Percentiles rank a stretch among this genome's conserved stretches.
Evolutionary conservation across 495 filamentous ascomycete species (phyloP).

Genomic region (Podospora australis): DNA sequence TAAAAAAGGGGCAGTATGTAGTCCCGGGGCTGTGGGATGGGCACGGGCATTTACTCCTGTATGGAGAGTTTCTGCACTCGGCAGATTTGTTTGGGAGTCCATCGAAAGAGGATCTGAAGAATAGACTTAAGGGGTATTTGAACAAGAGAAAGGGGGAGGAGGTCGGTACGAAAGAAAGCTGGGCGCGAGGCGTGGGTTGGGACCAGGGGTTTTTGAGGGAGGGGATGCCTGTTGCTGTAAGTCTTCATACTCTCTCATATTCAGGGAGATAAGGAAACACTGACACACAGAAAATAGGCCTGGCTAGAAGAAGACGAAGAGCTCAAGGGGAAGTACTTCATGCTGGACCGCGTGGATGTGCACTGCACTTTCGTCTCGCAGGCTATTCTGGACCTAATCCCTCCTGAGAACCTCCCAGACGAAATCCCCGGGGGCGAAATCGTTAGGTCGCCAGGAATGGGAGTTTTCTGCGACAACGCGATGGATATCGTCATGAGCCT

Average conservation of each 20-base stretch:
- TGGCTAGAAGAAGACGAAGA: constrained; percentile 45
- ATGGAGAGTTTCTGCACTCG: constrained; percentile 57
- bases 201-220: constrained; percentile 53
- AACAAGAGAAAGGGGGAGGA: constrained; percentile 23
- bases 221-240: constrained; percentile 54
- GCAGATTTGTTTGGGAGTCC: constrained; percentile 51
- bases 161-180: constrained; percentile 41
- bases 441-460: constrained; percentile 46
- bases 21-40: constrained; percentile 61
- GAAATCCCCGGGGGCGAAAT: constrained; percentile 55
- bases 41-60: constrained; percentile 56
- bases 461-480: constrained; percentile 67
- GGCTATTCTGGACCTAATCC: constrained; percentile 50
- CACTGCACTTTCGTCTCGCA: constrained; percentile 60
- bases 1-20: constrained; percentile 19
- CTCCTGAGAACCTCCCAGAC: constrained; percentile 38
- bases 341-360: constrained; percentile 61
- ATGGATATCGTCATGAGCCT: constrained; percentile 52
- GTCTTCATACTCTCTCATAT: constrained; percentile 18
- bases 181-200: constrained; percentile 60
- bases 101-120: constrained; percentile 43
- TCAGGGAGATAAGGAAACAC: neutral
- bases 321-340: constrained; percentile 50
- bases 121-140: constrained; percentile 41
- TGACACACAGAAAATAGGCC: constrained; percentile 26